Conservation (phyloP, 164 flowering plant species). For the Vitis vinifera region DNA sequence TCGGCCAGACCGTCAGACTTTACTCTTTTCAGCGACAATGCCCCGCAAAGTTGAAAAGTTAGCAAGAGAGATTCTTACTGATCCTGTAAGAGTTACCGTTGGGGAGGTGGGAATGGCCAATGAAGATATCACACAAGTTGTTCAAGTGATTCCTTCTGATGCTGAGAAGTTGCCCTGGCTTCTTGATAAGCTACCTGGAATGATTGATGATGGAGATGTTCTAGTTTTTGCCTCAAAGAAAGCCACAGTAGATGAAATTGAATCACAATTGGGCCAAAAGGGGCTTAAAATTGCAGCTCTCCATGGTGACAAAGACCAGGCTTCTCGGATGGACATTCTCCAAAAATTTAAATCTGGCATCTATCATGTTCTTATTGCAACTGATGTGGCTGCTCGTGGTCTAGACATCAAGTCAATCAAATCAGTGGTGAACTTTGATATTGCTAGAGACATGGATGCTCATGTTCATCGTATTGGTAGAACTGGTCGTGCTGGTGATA, state of each 20-base stretch:
- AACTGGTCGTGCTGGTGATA: constrained; percentile 99
- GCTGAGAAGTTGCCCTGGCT: constrained; percentile 91
- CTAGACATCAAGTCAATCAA: constrained; percentile 93
- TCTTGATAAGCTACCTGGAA: constrained; percentile 78
- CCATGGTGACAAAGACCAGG: constrained; percentile 98
- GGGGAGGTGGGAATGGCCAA: constrained; percentile 97
- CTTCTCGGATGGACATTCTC: constrained; percentile 82
- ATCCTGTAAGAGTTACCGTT: constrained; percentile 88
- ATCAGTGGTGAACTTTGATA: constrained; percentile 92
- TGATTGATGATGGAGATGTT: constrained; percentile 93
- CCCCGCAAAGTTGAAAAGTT: constrained; percentile 87
- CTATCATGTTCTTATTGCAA: constrained; percentile 87
- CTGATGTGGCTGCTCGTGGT: constrained; percentile 99
- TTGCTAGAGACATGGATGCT: constrained; percentile 95
- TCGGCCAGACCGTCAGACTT: constrained; percentile 92
- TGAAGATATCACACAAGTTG: constrained; percentile 93
- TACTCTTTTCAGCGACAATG: constrained; percentile 98
- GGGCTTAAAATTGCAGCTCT: constrained; percentile 87
- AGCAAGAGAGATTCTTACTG: constrained; percentile 83
- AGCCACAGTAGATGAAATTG: constrained; percentile 84
- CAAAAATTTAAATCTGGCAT: constrained; percentile 84
- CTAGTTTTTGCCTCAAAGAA: constrained; percentile 91
- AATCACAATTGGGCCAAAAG: constrained; percentile 56
- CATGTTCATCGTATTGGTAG: constrained; percentile 99
- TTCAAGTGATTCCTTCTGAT: constrained; percentile 79